These are phyloP conservation scores for Chrysoporthe austroafricana DNA, from an alignment of 2,329 filamentous ascomycete species.

Conservation along the genomic window DNA sequence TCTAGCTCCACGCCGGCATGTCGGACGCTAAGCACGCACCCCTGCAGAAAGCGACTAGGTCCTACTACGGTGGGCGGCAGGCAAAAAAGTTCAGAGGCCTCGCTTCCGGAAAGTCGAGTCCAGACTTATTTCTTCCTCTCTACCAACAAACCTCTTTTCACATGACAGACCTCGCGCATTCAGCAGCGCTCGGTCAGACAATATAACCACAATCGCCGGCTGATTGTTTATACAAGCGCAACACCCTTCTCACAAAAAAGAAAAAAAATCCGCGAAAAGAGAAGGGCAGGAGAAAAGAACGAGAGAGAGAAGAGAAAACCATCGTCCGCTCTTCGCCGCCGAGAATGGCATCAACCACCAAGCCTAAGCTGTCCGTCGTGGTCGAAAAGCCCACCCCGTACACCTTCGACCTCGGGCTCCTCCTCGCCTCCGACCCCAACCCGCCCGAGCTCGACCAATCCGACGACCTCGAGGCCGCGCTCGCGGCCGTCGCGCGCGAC, in stretches of 20 bases:
- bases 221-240: background rate
- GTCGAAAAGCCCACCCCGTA: constrained; percentile 87
- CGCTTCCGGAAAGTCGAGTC: background rate
- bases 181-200: background rate
- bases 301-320: background rate
- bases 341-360: constrained; percentile 30
- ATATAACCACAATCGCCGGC: too few relatives aligned
- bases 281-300: constrained; percentile 11
- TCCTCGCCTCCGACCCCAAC: constrained; percentile 86
- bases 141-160: background rate
- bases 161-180: background rate
- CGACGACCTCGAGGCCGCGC: constrained; percentile 63
- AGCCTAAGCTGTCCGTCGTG: constrained; percentile 60
- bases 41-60: background rate
- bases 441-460: constrained; percentile 63
- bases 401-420: constrained; percentile 88
- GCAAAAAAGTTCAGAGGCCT: constrained; percentile 10
- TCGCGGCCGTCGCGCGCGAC: constrained; percentile 79
- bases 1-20: constrained; percentile 27
- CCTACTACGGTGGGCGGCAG: constrained; percentile 18
- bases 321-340: background rate
- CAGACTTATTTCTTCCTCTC: background rate
- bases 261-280: too few relatives aligned
- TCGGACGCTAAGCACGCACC: constrained; percentile 18
- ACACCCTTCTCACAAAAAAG: background rate